Evolutionary conservation across 2,329 filamentous ascomycete species (phyloP).

Genomic region (Fusarium mexicanum): DNA sequence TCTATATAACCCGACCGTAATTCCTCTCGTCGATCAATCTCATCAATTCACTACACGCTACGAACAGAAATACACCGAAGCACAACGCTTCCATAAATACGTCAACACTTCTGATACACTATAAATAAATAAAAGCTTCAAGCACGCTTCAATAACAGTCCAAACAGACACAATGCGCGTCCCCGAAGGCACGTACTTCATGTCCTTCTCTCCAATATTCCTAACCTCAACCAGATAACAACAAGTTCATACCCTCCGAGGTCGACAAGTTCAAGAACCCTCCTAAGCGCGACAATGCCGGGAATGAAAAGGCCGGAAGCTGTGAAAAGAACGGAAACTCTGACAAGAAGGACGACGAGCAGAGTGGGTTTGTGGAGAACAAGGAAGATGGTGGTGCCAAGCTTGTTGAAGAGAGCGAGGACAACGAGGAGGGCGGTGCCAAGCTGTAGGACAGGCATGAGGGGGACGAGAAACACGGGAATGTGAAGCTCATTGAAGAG

Average conservation of each 20-base stretch:
- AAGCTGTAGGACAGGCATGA: neutral
- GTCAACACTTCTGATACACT: neutral
- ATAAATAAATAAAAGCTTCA: neutral
- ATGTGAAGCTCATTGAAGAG: neutral
- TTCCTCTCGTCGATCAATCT: neutral
- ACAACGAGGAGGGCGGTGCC: neutral
- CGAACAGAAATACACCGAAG: neutral
- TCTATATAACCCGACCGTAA: neutral
- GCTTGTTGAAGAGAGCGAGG: neutral
- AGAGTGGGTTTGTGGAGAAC: neutral
- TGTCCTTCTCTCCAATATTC: rapidly evolving
- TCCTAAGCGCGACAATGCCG: neutral
- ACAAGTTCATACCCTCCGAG: neutral
- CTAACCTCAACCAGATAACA: conserved; percentile 1
- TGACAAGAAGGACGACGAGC: neutral
- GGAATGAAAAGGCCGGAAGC: neutral
- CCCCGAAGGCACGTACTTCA: neutral
- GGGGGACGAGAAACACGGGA: neutral
- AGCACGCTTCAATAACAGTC: neutral
- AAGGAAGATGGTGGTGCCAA: neutral
- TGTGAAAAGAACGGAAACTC: neutral
- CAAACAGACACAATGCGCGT: neutral
- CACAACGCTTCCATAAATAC: neutral
- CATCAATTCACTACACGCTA: neutral
- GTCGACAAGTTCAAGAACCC: neutral